A percentile compares a stretch with the other conserved stretches of the same genome.
Evolutionary conservation across 805 yeast species (phyloP).

Genomic region (Candida sithepensis): DNA sequence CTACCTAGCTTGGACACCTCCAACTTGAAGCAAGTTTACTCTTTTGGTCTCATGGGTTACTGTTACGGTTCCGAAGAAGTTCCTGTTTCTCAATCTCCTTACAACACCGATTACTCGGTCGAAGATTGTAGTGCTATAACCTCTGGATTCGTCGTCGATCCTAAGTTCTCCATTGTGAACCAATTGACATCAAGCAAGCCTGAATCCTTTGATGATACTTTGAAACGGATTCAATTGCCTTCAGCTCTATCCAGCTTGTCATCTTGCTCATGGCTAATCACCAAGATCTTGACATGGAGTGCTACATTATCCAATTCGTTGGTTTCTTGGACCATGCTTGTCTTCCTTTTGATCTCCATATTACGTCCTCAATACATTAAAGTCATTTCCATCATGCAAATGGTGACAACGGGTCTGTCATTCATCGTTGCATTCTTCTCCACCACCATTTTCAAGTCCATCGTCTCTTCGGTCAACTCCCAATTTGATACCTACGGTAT

Average conservation of each 20-base stretch:
- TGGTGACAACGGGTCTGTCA: background rate
- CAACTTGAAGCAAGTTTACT: background rate
- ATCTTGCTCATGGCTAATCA: background rate
- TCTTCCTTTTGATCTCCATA: background rate
- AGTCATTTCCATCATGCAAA: background rate
- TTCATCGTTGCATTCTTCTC: background rate
- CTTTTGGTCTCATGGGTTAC: background rate
- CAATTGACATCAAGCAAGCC: background rate
- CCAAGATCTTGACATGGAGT: background rate
- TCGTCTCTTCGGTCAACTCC: background rate
- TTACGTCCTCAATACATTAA: background rate
- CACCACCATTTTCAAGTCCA: background rate
- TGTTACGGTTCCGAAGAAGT: background rate
- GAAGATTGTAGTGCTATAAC: background rate
- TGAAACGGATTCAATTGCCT: background rate
- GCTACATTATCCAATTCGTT: background rate
- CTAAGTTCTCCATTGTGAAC: background rate
- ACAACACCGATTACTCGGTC: background rate
- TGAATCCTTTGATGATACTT: background rate
- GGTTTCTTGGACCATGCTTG: background rate
- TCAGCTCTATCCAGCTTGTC: background rate
- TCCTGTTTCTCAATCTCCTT: background rate
- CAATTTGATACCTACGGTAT: background rate
- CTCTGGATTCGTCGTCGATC: background rate
- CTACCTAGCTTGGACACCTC: background rate